phyloP scores from a whole-genome alignment of 1,284 basidiomycete species.

The Caloboletus inedulis region DNA sequence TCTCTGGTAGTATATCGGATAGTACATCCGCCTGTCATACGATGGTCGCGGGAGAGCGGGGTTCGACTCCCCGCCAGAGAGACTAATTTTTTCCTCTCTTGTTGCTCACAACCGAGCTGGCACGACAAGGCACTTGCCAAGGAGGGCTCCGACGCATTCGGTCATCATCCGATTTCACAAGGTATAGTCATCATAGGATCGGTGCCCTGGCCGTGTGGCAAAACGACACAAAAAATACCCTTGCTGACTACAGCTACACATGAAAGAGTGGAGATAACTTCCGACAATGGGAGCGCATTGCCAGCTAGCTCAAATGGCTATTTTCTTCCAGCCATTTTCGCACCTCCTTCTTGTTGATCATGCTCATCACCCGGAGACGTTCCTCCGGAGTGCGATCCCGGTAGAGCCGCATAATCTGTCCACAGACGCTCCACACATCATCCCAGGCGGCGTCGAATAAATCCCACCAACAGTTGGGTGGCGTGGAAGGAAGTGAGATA shows the following conservation, averaged over 20 bases:
- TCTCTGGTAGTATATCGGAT: conserved; percentile 45
- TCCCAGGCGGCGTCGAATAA: conserved; percentile 86
- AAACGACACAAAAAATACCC: background rate
- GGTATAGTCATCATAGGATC: background rate
- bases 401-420: conserved; percentile 78
- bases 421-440: conserved; percentile 79
- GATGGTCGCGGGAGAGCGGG: conserved; percentile 39
- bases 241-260: background rate
- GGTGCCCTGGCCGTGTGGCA: background rate
- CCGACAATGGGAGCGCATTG: background rate
- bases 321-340: conserved; percentile 69
- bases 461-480: conserved; percentile 77
- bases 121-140: background rate
- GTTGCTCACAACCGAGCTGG: too few species aligned
- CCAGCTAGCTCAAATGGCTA: conserved; percentile 13
- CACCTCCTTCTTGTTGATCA: conserved; percentile 70
- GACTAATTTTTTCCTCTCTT: background rate
- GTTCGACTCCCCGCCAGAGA: conserved; percentile 45
- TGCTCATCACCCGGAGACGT: conserved; percentile 41
- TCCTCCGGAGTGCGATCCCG: conserved; percentile 41
- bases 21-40: conserved; percentile 43
- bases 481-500: conserved; percentile 71
- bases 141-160: background rate
- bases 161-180: background rate
- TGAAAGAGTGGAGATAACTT: background rate